Evolutionary conservation across 176 grass and related monocot species (phyloP).

Genomic region (Raddia distichophylla): DNA sequence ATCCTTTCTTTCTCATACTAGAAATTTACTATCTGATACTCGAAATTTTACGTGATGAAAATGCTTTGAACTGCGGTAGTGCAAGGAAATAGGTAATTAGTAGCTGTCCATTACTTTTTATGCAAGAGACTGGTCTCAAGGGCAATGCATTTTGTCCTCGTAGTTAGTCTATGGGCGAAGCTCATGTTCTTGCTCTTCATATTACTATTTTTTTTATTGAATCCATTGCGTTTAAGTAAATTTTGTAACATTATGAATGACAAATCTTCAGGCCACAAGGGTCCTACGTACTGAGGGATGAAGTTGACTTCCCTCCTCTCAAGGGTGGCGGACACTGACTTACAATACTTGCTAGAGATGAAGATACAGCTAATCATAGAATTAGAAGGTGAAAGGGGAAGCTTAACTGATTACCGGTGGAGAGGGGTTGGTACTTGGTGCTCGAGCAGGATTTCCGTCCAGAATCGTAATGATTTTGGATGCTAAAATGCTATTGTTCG

Average conservation of each 20-base stretch:
- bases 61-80: not conserved
- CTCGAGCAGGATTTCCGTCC: constrained; percentile 30
- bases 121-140: not conserved
- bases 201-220: not conserved
- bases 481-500: constrained; percentile 32
- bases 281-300: constrained; percentile 53
- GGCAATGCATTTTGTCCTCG: not conserved
- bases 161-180: not conserved
- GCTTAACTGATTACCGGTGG: constrained; percentile 27
- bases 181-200: constrained; percentile 23
- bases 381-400: constrained; percentile 20
- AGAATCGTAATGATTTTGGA: constrained; percentile 9
- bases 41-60: not conserved
- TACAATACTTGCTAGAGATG: constrained; percentile 21
- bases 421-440: constrained; percentile 15
- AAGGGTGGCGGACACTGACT: constrained; percentile 29
- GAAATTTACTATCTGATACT: not conserved
- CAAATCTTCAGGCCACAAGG: constrained; percentile 46
- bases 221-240: not conserved
- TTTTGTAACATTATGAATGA: not conserved
- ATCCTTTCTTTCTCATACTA: not conserved
- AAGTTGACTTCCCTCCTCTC: constrained; percentile 78
- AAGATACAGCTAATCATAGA: constrained; percentile 36
- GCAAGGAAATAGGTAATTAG: not conserved
- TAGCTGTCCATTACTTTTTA: not conserved